These are phyloP conservation scores for Fistulinella cinereoalba DNA, from an alignment of 1,284 basidiomycete genomes.

Conservation along the genomic window DNA sequence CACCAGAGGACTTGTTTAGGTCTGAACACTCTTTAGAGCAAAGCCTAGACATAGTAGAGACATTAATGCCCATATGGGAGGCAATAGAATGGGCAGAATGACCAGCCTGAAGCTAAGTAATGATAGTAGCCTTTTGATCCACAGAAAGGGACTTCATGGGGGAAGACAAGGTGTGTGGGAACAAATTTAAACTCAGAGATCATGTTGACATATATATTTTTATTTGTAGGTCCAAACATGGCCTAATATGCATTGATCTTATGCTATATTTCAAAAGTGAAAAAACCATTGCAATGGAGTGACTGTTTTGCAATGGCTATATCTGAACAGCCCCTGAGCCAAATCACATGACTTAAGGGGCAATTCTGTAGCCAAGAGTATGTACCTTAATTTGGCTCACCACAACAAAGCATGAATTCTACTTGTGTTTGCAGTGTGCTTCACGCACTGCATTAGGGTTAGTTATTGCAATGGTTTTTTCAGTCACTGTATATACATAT, in stretches of 20 bases:
- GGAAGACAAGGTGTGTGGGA: background rate
- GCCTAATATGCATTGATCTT: background rate
- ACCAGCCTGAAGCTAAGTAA: background rate
- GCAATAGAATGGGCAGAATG: background rate
- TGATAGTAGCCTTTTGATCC: background rate
- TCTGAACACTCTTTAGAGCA: background rate
- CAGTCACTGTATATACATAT: no score
- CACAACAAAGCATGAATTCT: no score
- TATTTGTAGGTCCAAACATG: background rate
- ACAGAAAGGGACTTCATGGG: background rate
- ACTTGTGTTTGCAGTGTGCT: background rate
- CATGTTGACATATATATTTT: background rate
- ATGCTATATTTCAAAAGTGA: background rate
- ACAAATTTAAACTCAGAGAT: background rate
- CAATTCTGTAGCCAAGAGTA: background rate
- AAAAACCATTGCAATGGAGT: background rate
- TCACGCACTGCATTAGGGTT: no score
- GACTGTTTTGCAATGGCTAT: no score
- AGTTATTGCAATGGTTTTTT: no score
- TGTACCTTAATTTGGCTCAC: background rate
- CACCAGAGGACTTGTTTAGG: background rate
- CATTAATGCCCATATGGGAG: background rate
- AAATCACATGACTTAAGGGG: background rate
- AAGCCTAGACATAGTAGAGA: background rate
- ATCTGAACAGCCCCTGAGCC: background rate